Conservation (phyloP, 768 basidiomycete genomes). For the Pisolithus microcarpus region DNA sequence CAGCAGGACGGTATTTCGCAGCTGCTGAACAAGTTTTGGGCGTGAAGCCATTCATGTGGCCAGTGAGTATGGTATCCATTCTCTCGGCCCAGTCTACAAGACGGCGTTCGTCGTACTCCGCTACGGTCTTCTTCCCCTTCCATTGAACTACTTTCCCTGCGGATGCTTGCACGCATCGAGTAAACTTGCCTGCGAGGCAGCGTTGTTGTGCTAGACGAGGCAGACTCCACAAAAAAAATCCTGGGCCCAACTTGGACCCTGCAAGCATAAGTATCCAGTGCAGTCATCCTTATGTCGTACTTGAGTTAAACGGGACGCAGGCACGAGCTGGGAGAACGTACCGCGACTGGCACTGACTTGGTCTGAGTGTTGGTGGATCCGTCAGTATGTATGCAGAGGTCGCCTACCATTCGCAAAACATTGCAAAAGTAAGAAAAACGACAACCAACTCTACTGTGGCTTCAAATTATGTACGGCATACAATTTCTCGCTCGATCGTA, state of each 20-base stretch:
- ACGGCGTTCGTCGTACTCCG: background rate
- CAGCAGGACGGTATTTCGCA: background rate
- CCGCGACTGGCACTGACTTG: conserved; percentile 37
- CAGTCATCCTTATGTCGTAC: conserved; percentile 56
- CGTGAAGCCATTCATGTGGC: background rate
- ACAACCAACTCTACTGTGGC: too few relatives aligned
- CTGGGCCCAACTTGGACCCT: conserved; percentile 73
- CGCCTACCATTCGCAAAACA: background rate
- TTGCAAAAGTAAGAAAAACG: background rate
- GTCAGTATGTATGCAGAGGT: too few relatives aligned
- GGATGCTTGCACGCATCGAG: background rate
- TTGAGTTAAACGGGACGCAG: background rate
- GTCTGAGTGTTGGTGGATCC: background rate
- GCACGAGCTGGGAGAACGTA: conserved; percentile 19
- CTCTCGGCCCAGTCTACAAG: background rate
- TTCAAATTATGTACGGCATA: too few relatives aligned
- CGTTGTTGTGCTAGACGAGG: conserved; percentile 10
- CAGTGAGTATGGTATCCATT: background rate
- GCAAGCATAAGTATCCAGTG: conserved; percentile 67
- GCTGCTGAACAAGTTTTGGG: background rate
- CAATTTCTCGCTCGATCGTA: background rate
- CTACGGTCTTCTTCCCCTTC: background rate
- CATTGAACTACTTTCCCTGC: background rate
- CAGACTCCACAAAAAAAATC: conserved; percentile 32
- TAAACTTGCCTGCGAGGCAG: conserved; percentile 7